Conservation (phyloP, 2,329 filamentous ascomycete genomes). For the Cryphonectria radicalis region DNA sequence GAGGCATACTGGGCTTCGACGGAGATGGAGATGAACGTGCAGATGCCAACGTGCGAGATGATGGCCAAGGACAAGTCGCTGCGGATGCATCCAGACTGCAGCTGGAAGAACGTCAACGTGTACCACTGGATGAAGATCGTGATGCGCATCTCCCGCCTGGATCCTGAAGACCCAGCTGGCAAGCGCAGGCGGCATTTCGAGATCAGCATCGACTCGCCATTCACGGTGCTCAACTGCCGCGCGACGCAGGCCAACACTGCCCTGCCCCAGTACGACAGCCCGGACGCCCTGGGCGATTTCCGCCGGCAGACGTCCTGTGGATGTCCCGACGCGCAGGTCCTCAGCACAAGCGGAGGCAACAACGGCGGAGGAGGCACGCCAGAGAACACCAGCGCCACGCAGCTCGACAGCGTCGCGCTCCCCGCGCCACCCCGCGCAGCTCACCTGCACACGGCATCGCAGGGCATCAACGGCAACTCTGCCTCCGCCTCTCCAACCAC, state of each 20-base stretch:
- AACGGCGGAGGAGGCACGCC: constrained; percentile 44
- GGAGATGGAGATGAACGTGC: constrained; percentile 92
- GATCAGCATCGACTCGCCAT: constrained; percentile 94
- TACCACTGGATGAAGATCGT: constrained; percentile 99
- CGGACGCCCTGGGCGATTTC: constrained; percentile 56
- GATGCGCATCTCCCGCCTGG: constrained; percentile 85
- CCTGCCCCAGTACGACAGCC: constrained; percentile 73
- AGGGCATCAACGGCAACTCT: constrained; percentile 27
- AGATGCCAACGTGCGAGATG: constrained; percentile 84
- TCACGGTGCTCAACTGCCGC: constrained; percentile 89
- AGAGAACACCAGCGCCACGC: constrained; percentile 61
- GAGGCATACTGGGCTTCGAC: constrained; percentile 83
- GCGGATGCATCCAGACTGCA: constrained; percentile 84
- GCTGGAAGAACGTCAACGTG: constrained; percentile 91
- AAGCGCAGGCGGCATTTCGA: constrained; percentile 87
- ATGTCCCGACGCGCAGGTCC: constrained; percentile 54
- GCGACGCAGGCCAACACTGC: constrained; percentile 90
- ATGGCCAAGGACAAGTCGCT: constrained; percentile 73
- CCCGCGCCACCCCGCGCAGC: constrained; percentile 60
- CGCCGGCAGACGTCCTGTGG: constrained; percentile 56
- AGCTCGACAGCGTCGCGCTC: constrained; percentile 45
- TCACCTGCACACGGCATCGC: constrained; percentile 47
- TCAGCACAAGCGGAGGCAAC: constrained; percentile 57
- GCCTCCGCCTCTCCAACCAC: constrained; percentile 28
- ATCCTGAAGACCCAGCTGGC: constrained; percentile 72